A percentile compares a stretch with the other conserved stretches of the same genome.
Evolutionary conservation across 345 rosid species (phyloP).

Genomic region (Euclidium syriacum): DNA sequence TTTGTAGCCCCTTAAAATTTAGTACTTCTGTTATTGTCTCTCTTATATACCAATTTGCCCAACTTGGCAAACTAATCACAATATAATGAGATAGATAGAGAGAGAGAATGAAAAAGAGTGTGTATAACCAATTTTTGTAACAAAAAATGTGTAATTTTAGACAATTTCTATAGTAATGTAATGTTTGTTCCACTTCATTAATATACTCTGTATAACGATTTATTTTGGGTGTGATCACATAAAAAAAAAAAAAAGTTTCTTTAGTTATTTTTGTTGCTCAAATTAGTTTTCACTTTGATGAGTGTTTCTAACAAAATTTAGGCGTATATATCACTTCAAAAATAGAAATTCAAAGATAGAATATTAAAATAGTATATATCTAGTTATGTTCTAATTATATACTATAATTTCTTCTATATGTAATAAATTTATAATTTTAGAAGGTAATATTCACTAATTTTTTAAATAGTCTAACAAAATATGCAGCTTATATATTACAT

Average conservation of each 20-base stretch:
- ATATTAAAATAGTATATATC: background rate
- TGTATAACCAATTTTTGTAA: conserved; percentile 15
- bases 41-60: conserved; percentile 25
- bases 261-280: background rate
- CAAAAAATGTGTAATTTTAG: conserved; percentile 20
- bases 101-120: conserved; percentile 22
- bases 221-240: conserved; percentile 15
- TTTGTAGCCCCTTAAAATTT: conserved; percentile 33
- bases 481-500: background rate
- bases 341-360: background rate
- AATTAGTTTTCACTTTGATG: conserved; percentile 15
- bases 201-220: conserved; percentile 19
- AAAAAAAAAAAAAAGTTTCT: background rate
- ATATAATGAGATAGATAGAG: conserved; percentile 12
- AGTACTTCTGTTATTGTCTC: conserved; percentile 33
- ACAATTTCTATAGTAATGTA: background rate
- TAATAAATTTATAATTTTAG: background rate
- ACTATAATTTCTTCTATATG: background rate
- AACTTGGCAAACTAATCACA: conserved; percentile 36
- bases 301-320: conserved; percentile 3
- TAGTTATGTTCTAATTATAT: background rate
- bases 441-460: background rate
- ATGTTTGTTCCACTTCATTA: conserved; percentile 25
- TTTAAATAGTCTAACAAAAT: background rate
- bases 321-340: conserved; percentile 15